A percentile compares a stretch with the other conserved stretches of the same genome.
phyloP scores from a whole-genome alignment of 306 rosid species.

The Pterocarpus santalinus region DNA sequence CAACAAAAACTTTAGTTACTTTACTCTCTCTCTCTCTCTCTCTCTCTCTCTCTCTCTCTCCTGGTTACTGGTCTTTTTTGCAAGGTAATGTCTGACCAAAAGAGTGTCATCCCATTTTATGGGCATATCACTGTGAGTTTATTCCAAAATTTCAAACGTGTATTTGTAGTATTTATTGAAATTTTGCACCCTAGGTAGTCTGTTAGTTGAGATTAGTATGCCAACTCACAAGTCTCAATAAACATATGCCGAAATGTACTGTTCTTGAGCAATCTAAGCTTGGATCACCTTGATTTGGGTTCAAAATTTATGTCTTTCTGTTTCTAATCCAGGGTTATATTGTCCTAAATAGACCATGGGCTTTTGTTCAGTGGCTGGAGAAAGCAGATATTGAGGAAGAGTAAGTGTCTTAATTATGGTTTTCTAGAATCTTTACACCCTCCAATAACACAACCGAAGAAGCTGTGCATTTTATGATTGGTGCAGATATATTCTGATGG shows the following conservation, averaged over 20 bases:
- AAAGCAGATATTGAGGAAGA: conserved; percentile 87
- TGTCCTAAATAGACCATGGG: conserved; percentile 97
- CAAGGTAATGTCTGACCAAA: too few relatives aligned
- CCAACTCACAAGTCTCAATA: conserved; percentile 3
- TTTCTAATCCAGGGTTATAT: conserved; percentile 76
- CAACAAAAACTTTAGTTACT: too few relatives aligned
- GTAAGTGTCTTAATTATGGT: conserved; percentile 52
- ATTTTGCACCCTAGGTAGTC: conserved; percentile 23
- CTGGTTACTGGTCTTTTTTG: too few relatives aligned
- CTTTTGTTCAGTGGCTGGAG: conserved; percentile 97
- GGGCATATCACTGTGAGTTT: too few relatives aligned
- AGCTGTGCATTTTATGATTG: conserved; percentile 47
- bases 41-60: too few relatives aligned
- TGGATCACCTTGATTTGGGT: not conserved
- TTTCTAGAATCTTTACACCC: conserved; percentile 18
- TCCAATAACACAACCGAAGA: conserved; percentile 50
- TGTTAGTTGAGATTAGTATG: conserved; percentile 18
- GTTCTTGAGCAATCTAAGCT: conserved; percentile 19
- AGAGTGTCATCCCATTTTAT: too few relatives aligned
- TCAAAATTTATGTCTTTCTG: conserved; percentile 16
- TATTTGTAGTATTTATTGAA: not conserved
- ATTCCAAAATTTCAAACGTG: too few relatives aligned
- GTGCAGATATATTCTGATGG: conserved; percentile 96
- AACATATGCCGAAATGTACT: conserved; percentile 20
- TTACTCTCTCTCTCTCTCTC: too few relatives aligned